A percentile compares a stretch with the other conserved stretches of the same genome.
These are phyloP conservation scores for Artemisia annua DNA, from an alignment of 129 eudicot genomes.

Conservation along the genomic window DNA sequence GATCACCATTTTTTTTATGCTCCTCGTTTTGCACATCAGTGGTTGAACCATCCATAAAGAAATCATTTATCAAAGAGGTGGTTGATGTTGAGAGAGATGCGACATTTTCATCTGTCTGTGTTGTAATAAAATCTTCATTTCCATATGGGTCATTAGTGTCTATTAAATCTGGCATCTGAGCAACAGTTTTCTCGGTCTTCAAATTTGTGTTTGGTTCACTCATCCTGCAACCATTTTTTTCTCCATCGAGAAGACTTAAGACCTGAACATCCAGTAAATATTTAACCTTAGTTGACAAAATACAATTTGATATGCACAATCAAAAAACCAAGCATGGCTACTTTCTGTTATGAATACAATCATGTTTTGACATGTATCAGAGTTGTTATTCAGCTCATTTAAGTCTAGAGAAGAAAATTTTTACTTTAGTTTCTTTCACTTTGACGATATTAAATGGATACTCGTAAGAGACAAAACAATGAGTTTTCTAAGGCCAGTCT, in stretches of 20 bases:
- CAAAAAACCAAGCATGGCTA: too few species aligned
- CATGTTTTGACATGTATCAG: too few species aligned
- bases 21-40: too few species aligned
- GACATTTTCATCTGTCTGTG: slow-evolving; percentile 37
- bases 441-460: too few species aligned
- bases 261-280: slow-evolving; percentile 71
- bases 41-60: slow-evolving; percentile 29
- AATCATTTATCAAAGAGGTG: slow-evolving; percentile 67
- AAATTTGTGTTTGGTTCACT: slow-evolving; percentile 39
- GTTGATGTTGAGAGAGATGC: slow-evolving; percentile 62
- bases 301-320: too few species aligned
- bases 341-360: too few species aligned
- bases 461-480: too few species aligned
- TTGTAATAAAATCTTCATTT: slow-evolving; percentile 34
- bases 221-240: slow-evolving; percentile 40
- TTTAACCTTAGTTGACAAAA: slow-evolving; percentile 55
- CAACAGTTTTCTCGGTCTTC: slow-evolving; percentile 40
- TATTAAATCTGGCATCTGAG: slow-evolving; percentile 81
- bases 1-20: slow-evolving; percentile 15
- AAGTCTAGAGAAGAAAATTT: too few species aligned
- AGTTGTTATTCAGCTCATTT: too few species aligned
- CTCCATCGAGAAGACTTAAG: slow-evolving; percentile 61
- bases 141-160: slow-evolving; percentile 61
- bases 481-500: too few species aligned
- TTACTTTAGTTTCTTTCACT: too few species aligned